Base-by-base conservation (phyloP, 129 eudicot genomes). In the Scalesia atractyloides region DNA sequence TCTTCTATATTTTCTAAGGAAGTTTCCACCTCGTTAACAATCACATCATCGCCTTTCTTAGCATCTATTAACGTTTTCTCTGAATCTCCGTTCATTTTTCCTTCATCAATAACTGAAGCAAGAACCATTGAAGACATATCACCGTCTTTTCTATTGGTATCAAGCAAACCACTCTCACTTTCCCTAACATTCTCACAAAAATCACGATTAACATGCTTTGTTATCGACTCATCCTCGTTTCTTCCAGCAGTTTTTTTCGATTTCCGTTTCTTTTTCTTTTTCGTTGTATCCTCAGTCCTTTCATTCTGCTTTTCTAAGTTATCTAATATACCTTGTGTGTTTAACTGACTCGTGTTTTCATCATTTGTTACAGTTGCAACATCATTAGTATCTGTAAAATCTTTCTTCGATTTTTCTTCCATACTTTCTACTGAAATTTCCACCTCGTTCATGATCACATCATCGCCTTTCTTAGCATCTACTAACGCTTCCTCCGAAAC, bases 251-350 rank as follows among this genome's bases (percentile, higher is more conserved):
- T 52, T 20, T 66, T 79, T 62, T 66, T 76, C 16, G 9, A 63
- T 68, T 63, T 63, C 44, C 43, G 81, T 53, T 62, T 76, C 68
- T 33, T 82, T 53, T n/a, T 69, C 79, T 57, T 79, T n/a, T 6
- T 57, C 2, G n/a, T 19, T 18, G 33, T 43, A 69, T 49, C 84
- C 54, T 59, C 75, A 48, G 41, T 57, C 44, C 58, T 41, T 62
- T 53, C 88, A 56, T 58, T 66, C 57, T 73, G 84, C 13, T 54
- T 75, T 22, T 75, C 64, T 22, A 39, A 39, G 44, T 39, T 39
- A 39, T 39, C 44, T 39, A 39, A 39, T 39, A 39, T 5, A 39
- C 44, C 44, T 39, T 39, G 44, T 39, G 77, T 69, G 46, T 72
- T 51, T 19, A 17, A 44, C 51, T 68, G 69, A 78, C 24, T 47